Conservation (phyloP, 2,329 filamentous ascomycete species). For the Clarireedia paspali region DNA sequence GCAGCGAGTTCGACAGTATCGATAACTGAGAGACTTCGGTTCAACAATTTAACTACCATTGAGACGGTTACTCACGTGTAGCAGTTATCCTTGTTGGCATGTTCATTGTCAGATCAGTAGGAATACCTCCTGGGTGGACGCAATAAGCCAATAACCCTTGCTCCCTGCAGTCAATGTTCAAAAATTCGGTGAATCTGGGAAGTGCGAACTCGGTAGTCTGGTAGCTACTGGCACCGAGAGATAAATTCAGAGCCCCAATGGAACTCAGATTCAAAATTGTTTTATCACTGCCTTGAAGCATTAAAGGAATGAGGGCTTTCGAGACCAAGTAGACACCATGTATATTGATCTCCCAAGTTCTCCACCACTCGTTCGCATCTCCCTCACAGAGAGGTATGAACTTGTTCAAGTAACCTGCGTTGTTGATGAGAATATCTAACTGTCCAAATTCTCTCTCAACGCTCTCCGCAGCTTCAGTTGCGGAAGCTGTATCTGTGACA, state of each 20-base stretch:
- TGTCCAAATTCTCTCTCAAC: no score
- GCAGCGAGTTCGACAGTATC: slow-evolving; percentile 35
- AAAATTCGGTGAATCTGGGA: background rate
- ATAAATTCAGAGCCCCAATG: background rate
- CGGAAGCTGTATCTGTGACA: no score
- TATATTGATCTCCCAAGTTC: background rate
- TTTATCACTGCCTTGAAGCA: background rate
- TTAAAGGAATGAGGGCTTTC: background rate
- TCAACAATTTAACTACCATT: no score
- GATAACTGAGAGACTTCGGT: background rate
- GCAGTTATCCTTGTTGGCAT: background rate
- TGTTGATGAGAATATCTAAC: no score
- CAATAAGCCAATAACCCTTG: background rate
- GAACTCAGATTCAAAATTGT: background rate
- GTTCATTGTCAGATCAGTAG: background rate
- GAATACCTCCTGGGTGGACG: background rate
- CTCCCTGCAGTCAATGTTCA: background rate
- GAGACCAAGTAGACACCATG: background rate
- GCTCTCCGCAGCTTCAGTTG: no score
- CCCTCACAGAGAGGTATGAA: no score
- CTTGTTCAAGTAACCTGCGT: no score
- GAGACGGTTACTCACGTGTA: no score
- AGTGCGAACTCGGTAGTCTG: background rate
- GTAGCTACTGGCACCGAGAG: background rate
- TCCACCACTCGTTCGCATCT: background rate